Evolutionary conservation across 768 basidiomycete species (phyloP).

Genomic region (Lactifluus piperatus): DNA sequence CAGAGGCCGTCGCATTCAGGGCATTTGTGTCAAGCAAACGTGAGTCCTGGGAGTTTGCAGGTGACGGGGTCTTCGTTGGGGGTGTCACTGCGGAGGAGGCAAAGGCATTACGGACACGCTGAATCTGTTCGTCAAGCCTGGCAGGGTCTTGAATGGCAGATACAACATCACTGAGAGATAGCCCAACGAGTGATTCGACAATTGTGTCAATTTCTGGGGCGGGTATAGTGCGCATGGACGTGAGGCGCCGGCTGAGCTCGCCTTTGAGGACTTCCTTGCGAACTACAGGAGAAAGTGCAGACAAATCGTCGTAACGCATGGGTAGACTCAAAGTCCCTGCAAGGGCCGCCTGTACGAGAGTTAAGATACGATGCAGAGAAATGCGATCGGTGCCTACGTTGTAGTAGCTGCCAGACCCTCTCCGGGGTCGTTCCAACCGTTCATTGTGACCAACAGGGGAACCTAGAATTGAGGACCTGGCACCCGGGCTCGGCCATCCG

Average conservation of each 20-base stretch:
- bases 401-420: slow-evolving; percentile 83
- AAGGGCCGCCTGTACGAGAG: slow-evolving; percentile 56
- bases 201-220: slow-evolving; percentile 49
- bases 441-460: slow-evolving; percentile 50
- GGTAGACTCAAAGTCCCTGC: slow-evolving; percentile 72
- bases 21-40: slow-evolving; percentile 55
- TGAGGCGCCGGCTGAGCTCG: slow-evolving; percentile 70
- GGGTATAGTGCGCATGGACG: slow-evolving; percentile 44
- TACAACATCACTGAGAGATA: slow-evolving; percentile 71
- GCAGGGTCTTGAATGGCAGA: slow-evolving; percentile 62
- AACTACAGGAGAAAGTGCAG: slow-evolving; percentile 77
- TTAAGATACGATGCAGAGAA: background rate
- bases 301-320: slow-evolving; percentile 81
- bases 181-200: slow-evolving; percentile 60
- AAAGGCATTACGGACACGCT: slow-evolving; percentile 27
- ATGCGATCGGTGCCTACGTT: slow-evolving; percentile 40
- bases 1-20: slow-evolving; percentile 68
- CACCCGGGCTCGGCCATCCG: slow-evolving; percentile 70
- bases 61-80: slow-evolving; percentile 45
- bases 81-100: slow-evolving; percentile 30
- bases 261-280: slow-evolving; percentile 80
- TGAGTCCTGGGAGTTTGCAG: slow-evolving; percentile 61
- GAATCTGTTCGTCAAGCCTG: slow-evolving; percentile 58
- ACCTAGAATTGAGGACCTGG: slow-evolving; percentile 40
- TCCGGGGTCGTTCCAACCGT: slow-evolving; percentile 52